Base-by-base conservation (phyloP, 1,139 yeast genomes). In the Taphrina betulina region DNA sequence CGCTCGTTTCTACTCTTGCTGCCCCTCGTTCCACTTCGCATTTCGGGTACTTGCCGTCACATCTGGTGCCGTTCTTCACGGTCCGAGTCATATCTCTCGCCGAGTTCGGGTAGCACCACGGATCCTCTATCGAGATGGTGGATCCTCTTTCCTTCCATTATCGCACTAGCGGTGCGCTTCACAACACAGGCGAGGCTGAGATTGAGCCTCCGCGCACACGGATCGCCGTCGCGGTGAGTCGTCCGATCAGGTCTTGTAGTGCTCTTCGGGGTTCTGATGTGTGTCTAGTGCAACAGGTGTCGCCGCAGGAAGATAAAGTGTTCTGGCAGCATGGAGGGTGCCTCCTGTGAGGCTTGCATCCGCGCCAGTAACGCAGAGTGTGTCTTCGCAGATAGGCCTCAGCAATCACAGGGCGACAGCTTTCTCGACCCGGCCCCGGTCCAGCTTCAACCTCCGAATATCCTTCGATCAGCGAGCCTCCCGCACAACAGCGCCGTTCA, bases 191-290 rank as follows among this genome's bases (percentile, higher is more conserved):
- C n/a, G n/a, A n/a, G n/a, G n/a, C n/a, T n/a, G n/a, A n/a, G n/a
- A n/a, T 50, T 16, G 54, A 50, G 14, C 46, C 54, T n/a, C 54
- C 54, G 20, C 38, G 54, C 8, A 50, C 54, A 16, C 33, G 54
- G 10, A 50, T 50, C 12, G 35, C 54, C 4, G 34, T 42, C 17
- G 54, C 54, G 17, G 53, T 48, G n/a, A 36, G 53, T 28, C 8
- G 16, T 37, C 19, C 7, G 24, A 8, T 14, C 37, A 14, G 10
- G 7, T 10, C 10, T 7, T 8, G 16, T 16, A 34, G 14, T 5
- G 37, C 37, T 8, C 14, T 14, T 14, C 16, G 8, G 37, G 31
- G 31, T 12, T 12, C 31, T 7, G 7, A 7, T 12, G 10, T 12
- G 10, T 7, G 12, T 10, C n/a, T 26, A 48, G 53, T 50, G 54